Evolutionary conservation across 2,329 filamentous ascomycete species (phyloP), one percentile per base, ranked within the genome.

Genomic region (Exophiala bonariae): DNA sequence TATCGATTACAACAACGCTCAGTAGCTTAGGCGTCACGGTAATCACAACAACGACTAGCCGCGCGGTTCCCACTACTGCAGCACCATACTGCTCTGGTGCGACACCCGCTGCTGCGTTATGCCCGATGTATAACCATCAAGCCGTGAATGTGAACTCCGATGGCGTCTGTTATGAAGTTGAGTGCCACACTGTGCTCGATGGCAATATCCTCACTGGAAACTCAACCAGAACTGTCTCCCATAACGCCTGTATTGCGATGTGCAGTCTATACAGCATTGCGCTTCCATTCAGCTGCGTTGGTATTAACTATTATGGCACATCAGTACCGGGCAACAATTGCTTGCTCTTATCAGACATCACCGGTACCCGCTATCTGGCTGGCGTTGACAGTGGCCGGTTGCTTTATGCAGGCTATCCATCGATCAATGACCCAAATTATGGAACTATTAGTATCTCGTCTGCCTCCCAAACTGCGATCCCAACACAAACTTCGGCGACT

Each of bases 11-110:
- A 69, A 72, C 39, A 67, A 71, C 50, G 66, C 69, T 48, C 67
- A 72, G 56, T 67, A 68, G n/a, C 66, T 71, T 51, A 69, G 70
- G 49, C 47, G 71, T 11, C 56, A 73, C 32, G n/a, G n/a, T n/a
- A 58, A 56, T 8, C 41, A 47, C 14, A 48, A 61, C 6, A 54
- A 70, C 49, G 64, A 67, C 48, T 50, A 55, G 23, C 58, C 50
- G 35, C 16, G n/a, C 41, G 8, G 34, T 35, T 19, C 39, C 44
- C 5, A 49, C 49, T 23, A 38, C 42, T 11, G 17, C 36, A n/a
- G 26, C 28, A 7, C 26, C 42, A 2, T 41, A 40, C 26, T 54
- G 52, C 31, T 46, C 48, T 19, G 34, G 43, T 10, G 47, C 42
- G 3, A 45, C 52, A 20, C 48, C 50, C 4, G 44, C 44, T 16